Base-by-base conservation (phyloP, 176 grass and related monocot genomes). In the Aegilops bicornis region DNA sequence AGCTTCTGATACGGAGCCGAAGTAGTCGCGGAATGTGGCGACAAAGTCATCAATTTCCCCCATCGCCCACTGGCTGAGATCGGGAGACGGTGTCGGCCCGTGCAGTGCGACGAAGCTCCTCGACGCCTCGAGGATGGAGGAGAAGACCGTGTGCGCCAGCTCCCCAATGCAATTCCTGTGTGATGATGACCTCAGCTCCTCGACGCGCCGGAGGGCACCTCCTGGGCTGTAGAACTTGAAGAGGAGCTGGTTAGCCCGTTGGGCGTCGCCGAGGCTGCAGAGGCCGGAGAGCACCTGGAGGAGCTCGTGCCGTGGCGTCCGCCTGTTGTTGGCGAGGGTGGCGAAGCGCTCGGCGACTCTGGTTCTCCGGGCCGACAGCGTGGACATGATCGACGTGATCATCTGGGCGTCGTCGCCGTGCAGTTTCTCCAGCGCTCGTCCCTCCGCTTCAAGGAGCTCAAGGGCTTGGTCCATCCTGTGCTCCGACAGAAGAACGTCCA, bases 401-500 rank as follows among this genome's bases (percentile, higher is more conserved):
- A 20, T 29, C 20, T 16, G 78, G 24, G 84, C 72, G 45, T 76
- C 73, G 12, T 76, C 73, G 25, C 14, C 82, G 36, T 59, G 22
- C 73, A 86, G 78, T 32, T 25, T 20, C 29, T 78, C 33, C 2
- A 89, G 64, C 1, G 27, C 78, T 2, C 79, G 33, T 1, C 12
- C 83, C 61, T 69, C 73, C 37, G 25, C 23, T 45, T 86, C 75
- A 39, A 88, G 62, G 33, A 94, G 54, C 61, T 69, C 30, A 56
- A 89, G n/a, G 10, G 84, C 89, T 67, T 89, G 7, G 11, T 91
- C 82, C 59, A 89, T 74, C 82, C 88, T 81, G 16, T 87, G 58
- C 84, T 94, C 92, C 0, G 71, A 87, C 2, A 94, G 47, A 42
- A 89, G 85, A 61, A 79, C 76, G 52, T 87, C 87, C 77, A 94